Conservation (phyloP, 2,329 filamentous ascomycete genomes). For the Bertia moriformis region DNA sequence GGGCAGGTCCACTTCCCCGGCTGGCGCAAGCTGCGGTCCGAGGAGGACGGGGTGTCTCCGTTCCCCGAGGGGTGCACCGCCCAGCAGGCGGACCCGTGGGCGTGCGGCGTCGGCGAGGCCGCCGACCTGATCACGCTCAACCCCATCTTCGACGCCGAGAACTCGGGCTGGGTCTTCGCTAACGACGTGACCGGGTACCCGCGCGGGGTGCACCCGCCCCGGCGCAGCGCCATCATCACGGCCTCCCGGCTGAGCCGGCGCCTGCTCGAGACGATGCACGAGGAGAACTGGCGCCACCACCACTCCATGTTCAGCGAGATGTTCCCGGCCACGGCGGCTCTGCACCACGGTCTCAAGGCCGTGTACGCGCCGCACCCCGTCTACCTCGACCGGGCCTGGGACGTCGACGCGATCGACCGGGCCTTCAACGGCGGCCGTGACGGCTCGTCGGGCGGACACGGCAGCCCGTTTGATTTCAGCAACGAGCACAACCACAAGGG, state of each 20-base stretch:
- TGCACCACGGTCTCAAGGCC: slow-evolving; percentile 67
- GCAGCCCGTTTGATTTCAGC: slow-evolving; percentile 44
- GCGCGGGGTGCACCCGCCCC: slow-evolving; percentile 45
- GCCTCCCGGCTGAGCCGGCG: slow-evolving; percentile 60
- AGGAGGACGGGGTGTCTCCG: slow-evolving; percentile 31
- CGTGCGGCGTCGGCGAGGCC: slow-evolving; percentile 65
- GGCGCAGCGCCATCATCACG: slow-evolving; percentile 65
- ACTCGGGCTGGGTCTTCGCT: slow-evolving; percentile 60
- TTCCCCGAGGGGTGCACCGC: slow-evolving; percentile 44
- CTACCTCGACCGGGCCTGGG: slow-evolving; percentile 65
- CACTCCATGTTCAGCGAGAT: slow-evolving; percentile 69
- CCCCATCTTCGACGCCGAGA: slow-evolving; percentile 63
- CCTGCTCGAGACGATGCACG: slow-evolving; percentile 63
- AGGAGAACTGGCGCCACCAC: slow-evolving; percentile 58
- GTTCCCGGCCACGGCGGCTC: slow-evolving; percentile 58
- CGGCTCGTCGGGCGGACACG: slow-evolving; percentile 35
- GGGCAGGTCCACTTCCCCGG: slow-evolving; percentile 45
- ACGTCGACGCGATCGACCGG: slow-evolving; percentile 31
- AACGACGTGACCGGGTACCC: slow-evolving; percentile 57
- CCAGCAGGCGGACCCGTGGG: slow-evolving; percentile 48
- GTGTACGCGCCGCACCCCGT: slow-evolving; percentile 68
- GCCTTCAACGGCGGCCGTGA: slow-evolving; percentile 46
- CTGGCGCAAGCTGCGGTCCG: slow-evolving; percentile 28
- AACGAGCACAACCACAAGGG: slow-evolving; percentile 40
- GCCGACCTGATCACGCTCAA: slow-evolving; percentile 62